phyloP scores from a whole-genome alignment of 768 basidiomycete species.

The Amanita rimosa region DNA sequence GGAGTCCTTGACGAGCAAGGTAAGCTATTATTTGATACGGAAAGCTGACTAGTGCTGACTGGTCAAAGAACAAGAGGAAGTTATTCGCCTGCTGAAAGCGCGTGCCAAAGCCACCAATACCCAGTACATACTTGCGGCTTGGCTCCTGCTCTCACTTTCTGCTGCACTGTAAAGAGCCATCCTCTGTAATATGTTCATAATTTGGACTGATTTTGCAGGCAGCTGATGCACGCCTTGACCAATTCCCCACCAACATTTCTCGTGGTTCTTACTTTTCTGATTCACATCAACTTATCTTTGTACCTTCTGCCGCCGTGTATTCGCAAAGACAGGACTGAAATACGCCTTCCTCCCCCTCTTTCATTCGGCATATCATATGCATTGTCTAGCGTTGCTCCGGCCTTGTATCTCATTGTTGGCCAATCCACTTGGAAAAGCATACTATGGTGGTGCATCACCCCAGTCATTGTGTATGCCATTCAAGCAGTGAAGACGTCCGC shows the following conservation, averaged over 20 bases:
- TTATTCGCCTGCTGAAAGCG: constrained; percentile 37
- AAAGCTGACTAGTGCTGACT: neutral
- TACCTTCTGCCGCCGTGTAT: constrained; percentile 2
- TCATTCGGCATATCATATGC: constrained; percentile 17
- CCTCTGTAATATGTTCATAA: neutral
- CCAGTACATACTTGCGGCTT: constrained; percentile 27
- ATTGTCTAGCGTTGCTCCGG: constrained; percentile 35
- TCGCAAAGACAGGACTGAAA: neutral
- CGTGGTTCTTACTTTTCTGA: neutral
- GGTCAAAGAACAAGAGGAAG: constrained; percentile 45
- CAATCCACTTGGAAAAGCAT: constrained; percentile 44
- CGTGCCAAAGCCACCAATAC: constrained; percentile 30
- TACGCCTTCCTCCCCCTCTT: constrained; percentile 17
- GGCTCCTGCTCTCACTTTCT: constrained; percentile 32
- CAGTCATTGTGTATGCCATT: constrained; percentile 29
- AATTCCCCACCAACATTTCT: constrained; percentile 12
- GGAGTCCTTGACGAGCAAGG: constrained; percentile 44
- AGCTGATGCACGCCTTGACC: constrained; percentile 21
- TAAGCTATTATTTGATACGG: constrained; percentile 9
- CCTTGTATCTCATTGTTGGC: constrained; percentile 33
- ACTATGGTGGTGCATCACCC: constrained; percentile 40
- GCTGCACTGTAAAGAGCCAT: constrained; percentile 28
- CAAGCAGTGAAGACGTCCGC: constrained; percentile 36
- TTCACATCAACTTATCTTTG: constrained; percentile 4
- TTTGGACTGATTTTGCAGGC: constrained; percentile 6